These are phyloP conservation scores for Euphorbia corollata DNA, from an alignment of 441 rosid species.

Conservation along the genomic window DNA sequence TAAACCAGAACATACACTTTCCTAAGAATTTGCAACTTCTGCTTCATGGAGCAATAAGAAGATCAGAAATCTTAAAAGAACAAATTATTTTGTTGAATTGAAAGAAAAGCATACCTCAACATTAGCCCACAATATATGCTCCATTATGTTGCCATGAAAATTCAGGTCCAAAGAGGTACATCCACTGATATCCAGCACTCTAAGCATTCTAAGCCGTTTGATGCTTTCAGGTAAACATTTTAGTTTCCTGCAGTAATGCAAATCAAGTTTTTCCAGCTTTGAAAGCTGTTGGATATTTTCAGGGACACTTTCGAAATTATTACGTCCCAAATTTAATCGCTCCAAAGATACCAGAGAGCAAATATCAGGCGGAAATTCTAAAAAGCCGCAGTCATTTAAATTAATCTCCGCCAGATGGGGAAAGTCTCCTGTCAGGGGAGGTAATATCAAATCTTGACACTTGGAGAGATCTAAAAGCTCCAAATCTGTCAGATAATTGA, in stretches of 20 bases:
- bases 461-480: constrained; percentile 8
- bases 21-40: not conserved
- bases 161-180: not conserved
- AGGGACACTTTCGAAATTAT: constrained; percentile 20
- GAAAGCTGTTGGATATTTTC: constrained; percentile 21
- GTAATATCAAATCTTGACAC: constrained; percentile 5
- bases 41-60: not conserved
- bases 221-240: constrained; percentile 2
- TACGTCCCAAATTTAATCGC: constrained; percentile 21
- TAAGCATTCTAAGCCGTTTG: not conserved
- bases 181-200: not conserved
- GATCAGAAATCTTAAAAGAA: not conserved
- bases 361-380: constrained; percentile 11
- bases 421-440: not conserved
- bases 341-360: constrained; percentile 19
- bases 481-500: constrained; percentile 12
- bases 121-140: not conserved
- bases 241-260: not conserved
- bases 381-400: not conserved
- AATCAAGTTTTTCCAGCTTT: not conserved
- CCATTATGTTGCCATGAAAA: not conserved
- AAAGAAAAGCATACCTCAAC: not conserved
- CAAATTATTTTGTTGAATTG: too few relatives aligned
- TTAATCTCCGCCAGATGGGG: not conserved
- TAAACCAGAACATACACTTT: too few relatives aligned